phyloP scores from a whole-genome alignment of 2,329 filamentous ascomycete genomes.

The Exophiala mesophila region DNA sequence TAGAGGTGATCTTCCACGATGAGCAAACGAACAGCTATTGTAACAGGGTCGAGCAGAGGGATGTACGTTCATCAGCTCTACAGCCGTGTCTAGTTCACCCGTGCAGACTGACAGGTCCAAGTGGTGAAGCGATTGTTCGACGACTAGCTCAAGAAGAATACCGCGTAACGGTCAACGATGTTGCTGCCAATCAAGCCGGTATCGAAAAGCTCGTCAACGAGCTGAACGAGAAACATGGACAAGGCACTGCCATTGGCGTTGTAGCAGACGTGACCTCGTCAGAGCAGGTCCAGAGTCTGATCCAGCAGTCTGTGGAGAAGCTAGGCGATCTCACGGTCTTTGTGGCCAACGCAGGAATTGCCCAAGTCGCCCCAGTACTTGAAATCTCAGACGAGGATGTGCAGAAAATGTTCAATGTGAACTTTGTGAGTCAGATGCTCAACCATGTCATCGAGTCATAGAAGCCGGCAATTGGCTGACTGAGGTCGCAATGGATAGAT shows the following conservation, averaged over 20 bases:
- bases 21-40: conserved; percentile 32
- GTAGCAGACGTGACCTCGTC: conserved; percentile 59
- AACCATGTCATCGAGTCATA: too few relatives aligned
- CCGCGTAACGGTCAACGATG: conserved; percentile 61
- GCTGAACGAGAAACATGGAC: conserved; percentile 23
- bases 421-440: conserved; percentile 46
- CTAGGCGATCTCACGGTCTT: conserved; percentile 49
- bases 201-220: conserved; percentile 45
- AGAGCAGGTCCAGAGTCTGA: conserved; percentile 49
- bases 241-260: conserved; percentile 44
- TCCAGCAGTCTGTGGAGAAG: conserved; percentile 48
- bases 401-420: conserved; percentile 57
- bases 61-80: conserved; percentile 35
- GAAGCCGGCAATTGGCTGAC: too few relatives aligned
- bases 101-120: conserved; percentile 7
- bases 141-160: conserved; percentile 63
- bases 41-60: conserved; percentile 38
- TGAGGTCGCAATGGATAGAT: neutral
- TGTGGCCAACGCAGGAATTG: conserved; percentile 61
- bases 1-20: conserved; percentile 5
- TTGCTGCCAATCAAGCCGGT: conserved; percentile 48
- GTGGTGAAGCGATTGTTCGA: conserved; percentile 44
- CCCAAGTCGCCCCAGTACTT: conserved; percentile 52
- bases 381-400: conserved; percentile 56
- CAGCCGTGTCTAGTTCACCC: too few relatives aligned